Conservation (phyloP, 2,329 filamentous ascomycete species). For the Trichothecium roseum region DNA sequence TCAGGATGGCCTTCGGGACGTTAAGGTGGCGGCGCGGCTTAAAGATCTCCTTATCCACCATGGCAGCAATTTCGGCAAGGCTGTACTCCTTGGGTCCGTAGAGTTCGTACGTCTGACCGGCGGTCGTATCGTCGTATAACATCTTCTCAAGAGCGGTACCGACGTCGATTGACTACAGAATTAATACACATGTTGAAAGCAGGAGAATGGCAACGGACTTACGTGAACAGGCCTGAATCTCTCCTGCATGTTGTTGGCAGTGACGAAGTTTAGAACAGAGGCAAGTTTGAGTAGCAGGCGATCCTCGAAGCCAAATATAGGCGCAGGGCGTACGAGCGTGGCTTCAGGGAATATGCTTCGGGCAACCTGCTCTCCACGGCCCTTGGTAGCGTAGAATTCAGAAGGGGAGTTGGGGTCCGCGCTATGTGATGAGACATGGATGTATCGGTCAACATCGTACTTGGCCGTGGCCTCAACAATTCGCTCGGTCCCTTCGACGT, state of each 20-base stretch:
- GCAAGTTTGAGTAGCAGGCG: conserved; percentile 81
- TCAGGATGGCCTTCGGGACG: conserved; percentile 69
- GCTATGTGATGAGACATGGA: conserved; percentile 94
- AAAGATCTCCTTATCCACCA: conserved; percentile 88
- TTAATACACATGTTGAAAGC: background rate
- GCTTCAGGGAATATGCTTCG: conserved; percentile 91
- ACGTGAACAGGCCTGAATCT: conserved; percentile 87
- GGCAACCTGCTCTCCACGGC: conserved; percentile 69
- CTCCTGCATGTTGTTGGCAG: conserved; percentile 88
- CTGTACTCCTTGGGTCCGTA: conserved; percentile 91
- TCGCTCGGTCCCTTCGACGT: conserved; percentile 83
- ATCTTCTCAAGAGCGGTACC: conserved; percentile 82
- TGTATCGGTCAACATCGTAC: conserved; percentile 94
- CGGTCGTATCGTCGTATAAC: conserved; percentile 82
- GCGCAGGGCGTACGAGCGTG: conserved; percentile 88
- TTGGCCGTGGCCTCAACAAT: conserved; percentile 93
- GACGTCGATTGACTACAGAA: conserved; percentile 68
- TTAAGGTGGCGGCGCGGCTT: conserved; percentile 88
- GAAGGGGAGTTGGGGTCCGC: conserved; percentile 70
- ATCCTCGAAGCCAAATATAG: conserved; percentile 93
- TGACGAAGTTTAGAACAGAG: conserved; percentile 69
- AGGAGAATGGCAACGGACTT: conserved; percentile 17
- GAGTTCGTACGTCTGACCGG: conserved; percentile 84
- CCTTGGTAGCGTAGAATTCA: conserved; percentile 91
- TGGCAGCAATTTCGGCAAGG: conserved; percentile 71